These are phyloP conservation scores for Saccharum officinarum DNA, from an alignment of 176 grass and related monocot genomes.

Conservation along the genomic window DNA sequence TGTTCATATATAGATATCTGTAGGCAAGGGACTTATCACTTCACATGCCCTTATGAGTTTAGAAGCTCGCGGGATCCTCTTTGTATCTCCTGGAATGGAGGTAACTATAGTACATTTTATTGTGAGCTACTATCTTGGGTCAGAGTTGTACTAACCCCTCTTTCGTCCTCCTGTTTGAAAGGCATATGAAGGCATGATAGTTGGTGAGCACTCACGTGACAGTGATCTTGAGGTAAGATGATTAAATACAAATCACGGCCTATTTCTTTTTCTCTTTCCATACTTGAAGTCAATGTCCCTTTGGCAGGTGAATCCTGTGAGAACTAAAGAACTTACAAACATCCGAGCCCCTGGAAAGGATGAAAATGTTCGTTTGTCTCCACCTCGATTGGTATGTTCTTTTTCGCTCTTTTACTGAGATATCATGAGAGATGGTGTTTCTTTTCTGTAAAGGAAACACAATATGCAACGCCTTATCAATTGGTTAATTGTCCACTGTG, in stretches of 20 bases:
- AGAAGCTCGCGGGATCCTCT: conserved; percentile 95
- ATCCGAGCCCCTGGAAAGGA: conserved; percentile 94
- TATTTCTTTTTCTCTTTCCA: background rate
- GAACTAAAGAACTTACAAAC: conserved; percentile 97
- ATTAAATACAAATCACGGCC: conserved; percentile 24
- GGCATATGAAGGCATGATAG: conserved; percentile 96
- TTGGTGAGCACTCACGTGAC: conserved; percentile 97
- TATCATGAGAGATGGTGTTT: background rate
- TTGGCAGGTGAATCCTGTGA: conserved; percentile 86
- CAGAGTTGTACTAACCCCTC: conserved; percentile 14
- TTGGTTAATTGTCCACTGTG: background rate
- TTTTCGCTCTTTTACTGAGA: conserved; percentile 3
- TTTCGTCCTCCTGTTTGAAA: conserved; percentile 45
- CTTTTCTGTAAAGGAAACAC: background rate
- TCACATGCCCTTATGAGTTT: conserved; percentile 96
- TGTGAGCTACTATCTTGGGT: conserved; percentile 13
- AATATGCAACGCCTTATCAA: background rate
- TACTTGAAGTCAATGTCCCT: conserved; percentile 27
- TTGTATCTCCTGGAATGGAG: conserved; percentile 98
- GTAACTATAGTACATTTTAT: conserved; percentile 45
- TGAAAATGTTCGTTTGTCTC: conserved; percentile 89
- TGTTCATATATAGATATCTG: conserved; percentile 73
- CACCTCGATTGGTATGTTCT: conserved; percentile 84
- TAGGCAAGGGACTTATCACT: conserved; percentile 81
- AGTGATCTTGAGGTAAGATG: conserved; percentile 93